Base-by-base conservation (phyloP, 768 basidiomycete genomes). In the Hysterangium stoloniferum region DNA sequence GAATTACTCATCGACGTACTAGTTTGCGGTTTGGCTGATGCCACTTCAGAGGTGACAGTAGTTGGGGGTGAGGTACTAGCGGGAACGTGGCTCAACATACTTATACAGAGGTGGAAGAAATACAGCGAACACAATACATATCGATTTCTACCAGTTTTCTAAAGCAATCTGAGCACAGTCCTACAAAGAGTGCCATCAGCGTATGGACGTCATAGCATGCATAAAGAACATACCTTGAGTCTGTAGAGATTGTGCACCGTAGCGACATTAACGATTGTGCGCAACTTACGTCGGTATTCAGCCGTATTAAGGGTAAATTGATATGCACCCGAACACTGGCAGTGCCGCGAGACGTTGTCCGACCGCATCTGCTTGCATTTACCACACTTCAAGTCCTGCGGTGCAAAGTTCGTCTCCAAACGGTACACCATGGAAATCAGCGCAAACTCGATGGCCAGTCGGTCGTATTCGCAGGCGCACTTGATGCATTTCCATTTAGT, bases 311-410 rank as follows among this genome's bases (percentile, higher is more conserved):
- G 61, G 13, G 82, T 86, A 35, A 86, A 71, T 54, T 79, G 74
- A 64, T 86, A 96, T 1, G 80, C 67, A 11, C 93, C 95, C 15
- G 94, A 96, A 63, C 96, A 98, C 24, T 77, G 73, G 62, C 95
- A 97, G 49, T 84, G 84, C 54, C 80, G 70, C 15, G 88, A 82
- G 17, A 97, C 74, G 62, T 91, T 93, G 61, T 94, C 90, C 41
- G 85, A 78, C 56, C 88, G 92, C 54, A 96, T 79, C 67, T 93
- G 90, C 63, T 86, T 80, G 70, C 96, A 99, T 59, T 86, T 93
- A 6, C 71, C 66, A 63, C 96, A 99, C 8, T 81, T 76, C 54
- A 98, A 68, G 63, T 99, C 96, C 65, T 97, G 93, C 60, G 93
- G 84, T 25, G 86, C 77, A 58, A 86, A 92, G 29, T 78, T 72